These are phyloP conservation scores for Parathielavia appendiculata DNA, from an alignment of 495 filamentous ascomycete species.

Conservation along the genomic window DNA sequence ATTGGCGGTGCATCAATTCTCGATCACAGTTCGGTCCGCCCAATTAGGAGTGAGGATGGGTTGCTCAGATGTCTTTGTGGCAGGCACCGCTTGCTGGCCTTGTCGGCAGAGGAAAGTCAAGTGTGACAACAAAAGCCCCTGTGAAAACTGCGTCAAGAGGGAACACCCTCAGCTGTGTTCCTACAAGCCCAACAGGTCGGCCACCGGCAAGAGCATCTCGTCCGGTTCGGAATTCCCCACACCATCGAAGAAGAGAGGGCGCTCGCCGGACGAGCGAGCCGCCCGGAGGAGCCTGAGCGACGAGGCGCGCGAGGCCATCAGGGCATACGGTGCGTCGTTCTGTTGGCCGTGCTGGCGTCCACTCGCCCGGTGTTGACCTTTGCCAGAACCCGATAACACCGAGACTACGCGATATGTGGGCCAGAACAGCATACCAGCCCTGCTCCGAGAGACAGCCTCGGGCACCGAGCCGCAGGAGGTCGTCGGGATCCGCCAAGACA, in stretches of 20 bases:
- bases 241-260: conserved; percentile 41
- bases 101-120: conserved; percentile 70
- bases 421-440: conserved; percentile 58
- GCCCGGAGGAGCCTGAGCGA: conserved; percentile 34
- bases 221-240: conserved; percentile 28
- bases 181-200: conserved; percentile 63
- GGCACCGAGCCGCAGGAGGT: conserved; percentile 43
- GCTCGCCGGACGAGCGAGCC: conserved; percentile 41
- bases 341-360: background rate
- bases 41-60: background rate
- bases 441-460: conserved; percentile 59
- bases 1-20: background rate
- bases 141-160: conserved; percentile 68
- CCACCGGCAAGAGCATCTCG: conserved; percentile 42
- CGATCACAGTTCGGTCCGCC: background rate
- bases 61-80: background rate
- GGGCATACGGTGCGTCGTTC: conserved; percentile 30
- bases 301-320: conserved; percentile 40
- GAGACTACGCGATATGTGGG: conserved; percentile 62
- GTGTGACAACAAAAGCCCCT: conserved; percentile 68
- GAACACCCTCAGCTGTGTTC: conserved; percentile 67
- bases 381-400: conserved; percentile 55
- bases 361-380: background rate
- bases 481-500: conserved; percentile 54
- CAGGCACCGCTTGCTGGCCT: conserved; percentile 64